Percentiles rank a stretch among this genome's conserved stretches.
phyloP scores from a whole-genome alignment of 2,329 filamentous ascomycete genomes.

The Arthrocladium fulminans region DNA sequence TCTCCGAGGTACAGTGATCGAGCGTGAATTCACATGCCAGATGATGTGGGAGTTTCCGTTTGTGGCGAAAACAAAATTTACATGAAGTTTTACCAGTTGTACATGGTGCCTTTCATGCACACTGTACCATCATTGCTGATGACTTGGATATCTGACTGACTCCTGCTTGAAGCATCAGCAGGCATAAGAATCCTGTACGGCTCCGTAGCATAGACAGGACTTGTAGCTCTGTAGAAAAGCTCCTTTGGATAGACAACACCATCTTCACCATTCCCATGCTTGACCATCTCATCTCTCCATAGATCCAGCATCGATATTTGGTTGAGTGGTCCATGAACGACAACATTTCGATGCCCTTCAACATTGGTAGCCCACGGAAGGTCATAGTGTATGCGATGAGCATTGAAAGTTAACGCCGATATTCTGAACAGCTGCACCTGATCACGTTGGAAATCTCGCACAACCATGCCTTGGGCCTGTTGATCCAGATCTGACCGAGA shows the following conservation, averaged over 20 bases:
- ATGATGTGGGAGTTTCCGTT: background rate
- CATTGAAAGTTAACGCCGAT: slow-evolving; percentile 38
- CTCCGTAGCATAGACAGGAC: slow-evolving; percentile 42
- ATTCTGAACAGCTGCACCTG: slow-evolving; percentile 36
- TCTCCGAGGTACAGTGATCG: background rate
- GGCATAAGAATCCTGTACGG: slow-evolving; percentile 38
- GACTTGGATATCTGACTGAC: slow-evolving; percentile 25
- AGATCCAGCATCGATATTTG: slow-evolving; percentile 36
- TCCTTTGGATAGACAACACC: slow-evolving; percentile 30
- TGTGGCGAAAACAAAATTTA: too few species aligned
- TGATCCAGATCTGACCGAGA: slow-evolving; percentile 16
- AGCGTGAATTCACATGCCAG: background rate
- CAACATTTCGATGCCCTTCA: slow-evolving; percentile 35
- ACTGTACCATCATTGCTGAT: slow-evolving; percentile 24
- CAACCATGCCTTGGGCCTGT: slow-evolving; percentile 17
- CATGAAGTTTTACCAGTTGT: slow-evolving; percentile 13
- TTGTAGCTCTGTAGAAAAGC: slow-evolving; percentile 42
- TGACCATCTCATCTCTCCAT: slow-evolving; percentile 33
- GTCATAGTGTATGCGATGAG: slow-evolving; percentile 38
- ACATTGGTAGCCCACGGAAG: slow-evolving; percentile 35
- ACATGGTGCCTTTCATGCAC: slow-evolving; percentile 27
- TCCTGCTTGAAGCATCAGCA: slow-evolving; percentile 21
- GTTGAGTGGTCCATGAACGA: slow-evolving; percentile 38
- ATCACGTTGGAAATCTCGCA: slow-evolving; percentile 30
- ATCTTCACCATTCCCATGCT: slow-evolving; percentile 14